Conservation (phyloP, 192 early-diverging fungal genomes). For the Funneliformis mosseae region DNA sequence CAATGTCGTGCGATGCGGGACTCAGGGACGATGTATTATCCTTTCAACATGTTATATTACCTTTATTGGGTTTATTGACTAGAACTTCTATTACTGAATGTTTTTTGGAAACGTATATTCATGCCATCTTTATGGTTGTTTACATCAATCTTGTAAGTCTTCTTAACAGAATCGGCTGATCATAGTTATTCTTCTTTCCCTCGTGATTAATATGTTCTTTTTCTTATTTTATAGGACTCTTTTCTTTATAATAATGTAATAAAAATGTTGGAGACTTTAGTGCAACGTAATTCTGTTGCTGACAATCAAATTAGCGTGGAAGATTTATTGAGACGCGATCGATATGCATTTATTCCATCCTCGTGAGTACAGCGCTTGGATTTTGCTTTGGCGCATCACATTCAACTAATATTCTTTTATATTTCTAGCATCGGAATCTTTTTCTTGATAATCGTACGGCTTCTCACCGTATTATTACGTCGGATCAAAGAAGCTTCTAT, state of each 20-base stretch:
- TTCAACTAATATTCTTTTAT: neutral
- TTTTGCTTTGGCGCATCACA: neutral
- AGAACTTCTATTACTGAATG: slow-evolving; percentile 40
- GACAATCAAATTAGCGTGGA: neutral
- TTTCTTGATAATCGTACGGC: slow-evolving; percentile 38
- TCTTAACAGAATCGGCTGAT: no score
- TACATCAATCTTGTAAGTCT: slow-evolving; percentile 32
- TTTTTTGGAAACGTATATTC: slow-evolving; percentile 37
- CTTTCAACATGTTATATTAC: slow-evolving; percentile 45
- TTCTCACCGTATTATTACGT: slow-evolving; percentile 41
- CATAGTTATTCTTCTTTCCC: no score
- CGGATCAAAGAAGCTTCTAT: slow-evolving; percentile 39
- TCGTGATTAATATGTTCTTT: neutral
- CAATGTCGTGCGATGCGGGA: slow-evolving; percentile 36
- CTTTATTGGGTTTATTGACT: slow-evolving; percentile 35
- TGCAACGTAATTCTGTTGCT: slow-evolving; percentile 34
- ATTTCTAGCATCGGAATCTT: slow-evolving; percentile 13
- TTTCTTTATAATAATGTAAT: slow-evolving; percentile 29
- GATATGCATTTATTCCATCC: slow-evolving; percentile 17
- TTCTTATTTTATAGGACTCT: slow-evolving; percentile 33
- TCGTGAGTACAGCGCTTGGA: slow-evolving; percentile 10
- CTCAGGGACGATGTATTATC: slow-evolving; percentile 8
- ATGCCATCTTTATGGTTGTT: slow-evolving; percentile 39
- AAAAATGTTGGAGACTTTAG: slow-evolving; percentile 26
- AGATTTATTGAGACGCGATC: neutral